These are phyloP conservation scores for Sistotremastrum niveocremeum DNA, from an alignment of 768 basidiomycete genomes.

Conservation along the genomic window DNA sequence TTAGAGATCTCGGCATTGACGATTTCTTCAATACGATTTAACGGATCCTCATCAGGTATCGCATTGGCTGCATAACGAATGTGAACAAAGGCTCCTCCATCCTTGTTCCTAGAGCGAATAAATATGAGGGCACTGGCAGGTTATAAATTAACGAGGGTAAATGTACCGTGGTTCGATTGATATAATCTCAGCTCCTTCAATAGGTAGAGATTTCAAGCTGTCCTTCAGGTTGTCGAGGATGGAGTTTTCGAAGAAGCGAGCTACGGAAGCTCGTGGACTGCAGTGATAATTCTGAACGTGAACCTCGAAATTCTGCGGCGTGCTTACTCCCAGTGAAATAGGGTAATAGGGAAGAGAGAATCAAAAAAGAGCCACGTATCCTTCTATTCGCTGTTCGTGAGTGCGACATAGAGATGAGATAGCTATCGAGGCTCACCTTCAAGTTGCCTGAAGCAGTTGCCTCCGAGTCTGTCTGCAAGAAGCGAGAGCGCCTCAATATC, in stretches of 20 bases:
- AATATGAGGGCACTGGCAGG: not conserved
- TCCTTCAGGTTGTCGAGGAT: slow-evolving; percentile 34
- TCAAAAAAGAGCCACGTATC: slow-evolving; percentile 61
- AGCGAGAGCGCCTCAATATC: too few relatives aligned
- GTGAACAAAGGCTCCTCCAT: slow-evolving; percentile 75
- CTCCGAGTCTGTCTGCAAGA: too few relatives aligned
- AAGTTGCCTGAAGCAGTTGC: too few relatives aligned
- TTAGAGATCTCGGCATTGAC: slow-evolving; percentile 30
- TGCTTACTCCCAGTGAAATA: slow-evolving; percentile 63
- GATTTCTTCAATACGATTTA: slow-evolving; percentile 35
- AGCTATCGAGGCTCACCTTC: too few relatives aligned
- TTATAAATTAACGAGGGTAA: not conserved
- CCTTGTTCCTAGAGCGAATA: slow-evolving; percentile 39
- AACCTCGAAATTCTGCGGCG: slow-evolving; percentile 1
- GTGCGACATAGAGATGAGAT: too few relatives aligned
- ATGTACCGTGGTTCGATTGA: slow-evolving; percentile 34
- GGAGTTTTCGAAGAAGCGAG: slow-evolving; percentile 43
- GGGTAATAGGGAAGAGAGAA: slow-evolving; percentile 62
- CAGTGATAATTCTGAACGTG: not conserved
- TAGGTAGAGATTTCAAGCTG: slow-evolving; percentile 37
- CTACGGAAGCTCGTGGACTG: slow-evolving; percentile 54
- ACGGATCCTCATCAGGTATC: slow-evolving; percentile 22
- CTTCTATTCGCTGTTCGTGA: slow-evolving; percentile 2
- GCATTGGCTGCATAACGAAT: slow-evolving; percentile 40
- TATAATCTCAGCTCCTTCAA: slow-evolving; percentile 47